These are phyloP conservation scores for Aureobasidium sp. DNA, from an alignment of 2,329 filamentous ascomycete species.

Conservation along the genomic window DNA sequence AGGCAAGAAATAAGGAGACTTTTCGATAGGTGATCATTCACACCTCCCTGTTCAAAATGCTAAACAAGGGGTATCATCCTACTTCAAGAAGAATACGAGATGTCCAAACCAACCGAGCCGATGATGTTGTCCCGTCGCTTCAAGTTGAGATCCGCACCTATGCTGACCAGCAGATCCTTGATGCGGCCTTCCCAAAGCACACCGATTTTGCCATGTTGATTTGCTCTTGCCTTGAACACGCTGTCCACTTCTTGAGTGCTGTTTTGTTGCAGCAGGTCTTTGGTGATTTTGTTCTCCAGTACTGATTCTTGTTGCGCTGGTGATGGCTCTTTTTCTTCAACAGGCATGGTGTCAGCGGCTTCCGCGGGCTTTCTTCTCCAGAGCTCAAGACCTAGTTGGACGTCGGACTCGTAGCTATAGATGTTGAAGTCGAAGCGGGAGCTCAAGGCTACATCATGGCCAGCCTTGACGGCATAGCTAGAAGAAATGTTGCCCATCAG, in stretches of 20 bases:
- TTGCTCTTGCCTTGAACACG: constrained; percentile 81
- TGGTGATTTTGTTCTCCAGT: background rate
- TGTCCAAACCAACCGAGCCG: constrained; percentile 66
- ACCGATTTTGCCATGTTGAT: constrained; percentile 80
- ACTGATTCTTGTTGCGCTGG: background rate
- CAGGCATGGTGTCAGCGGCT: background rate
- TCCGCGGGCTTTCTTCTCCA: constrained; percentile 55
- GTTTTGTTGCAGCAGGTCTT: background rate
- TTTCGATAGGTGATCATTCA: too few species aligned
- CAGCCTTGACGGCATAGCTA: constrained; percentile 85
- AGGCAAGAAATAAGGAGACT: too few species aligned
- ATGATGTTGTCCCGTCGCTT: constrained; percentile 69
- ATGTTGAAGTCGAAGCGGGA: constrained; percentile 95
- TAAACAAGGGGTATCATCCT: too few species aligned
- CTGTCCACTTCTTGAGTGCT: constrained; percentile 58
- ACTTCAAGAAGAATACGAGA: constrained; percentile 71
- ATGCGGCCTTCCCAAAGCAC: constrained; percentile 88
- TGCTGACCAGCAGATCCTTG: constrained; percentile 86
- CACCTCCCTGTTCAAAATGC: too few species aligned
- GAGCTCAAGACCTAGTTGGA: constrained; percentile 85
- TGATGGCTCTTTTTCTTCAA: background rate
- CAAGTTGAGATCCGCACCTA: constrained; percentile 80
- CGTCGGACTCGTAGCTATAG: constrained; percentile 94
- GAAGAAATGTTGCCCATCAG: constrained; percentile 90
- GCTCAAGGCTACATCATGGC: constrained; percentile 73